Conservation (phyloP, 2,329 filamentous ascomycete species). For the Ambrosiella cleistominuta region DNA sequence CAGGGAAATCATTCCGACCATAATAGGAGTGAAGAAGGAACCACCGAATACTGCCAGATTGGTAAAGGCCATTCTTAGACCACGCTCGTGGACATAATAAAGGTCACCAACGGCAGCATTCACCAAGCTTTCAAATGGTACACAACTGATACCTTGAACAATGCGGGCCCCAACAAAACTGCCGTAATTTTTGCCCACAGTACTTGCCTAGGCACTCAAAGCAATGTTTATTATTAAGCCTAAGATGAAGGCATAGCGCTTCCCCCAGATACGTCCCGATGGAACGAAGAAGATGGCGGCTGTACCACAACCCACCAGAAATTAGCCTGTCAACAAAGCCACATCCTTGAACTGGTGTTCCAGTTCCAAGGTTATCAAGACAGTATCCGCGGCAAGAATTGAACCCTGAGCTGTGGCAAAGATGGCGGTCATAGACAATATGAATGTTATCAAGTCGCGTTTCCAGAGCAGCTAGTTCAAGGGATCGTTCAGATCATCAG, state of each 20-base stretch:
- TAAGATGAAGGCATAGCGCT: constrained; percentile 70
- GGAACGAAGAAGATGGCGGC: constrained; percentile 76
- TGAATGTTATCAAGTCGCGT: constrained; percentile 61
- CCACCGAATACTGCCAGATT: constrained; percentile 41
- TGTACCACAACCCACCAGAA: constrained; percentile 64
- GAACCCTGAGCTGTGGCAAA: constrained; percentile 73
- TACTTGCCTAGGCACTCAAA: constrained; percentile 64
- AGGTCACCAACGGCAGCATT: constrained; percentile 81
- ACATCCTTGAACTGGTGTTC: constrained; percentile 50
- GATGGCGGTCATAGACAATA: constrained; percentile 64
- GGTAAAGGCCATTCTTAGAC: constrained; percentile 69
- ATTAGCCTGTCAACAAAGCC: constrained; percentile 73
- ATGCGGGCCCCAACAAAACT: constrained; percentile 63
- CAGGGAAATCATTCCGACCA: constrained; percentile 71
- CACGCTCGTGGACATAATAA: constrained; percentile 73
- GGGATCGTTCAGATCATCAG: constrained; percentile 79
- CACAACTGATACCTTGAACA: constrained; percentile 70
- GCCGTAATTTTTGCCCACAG: constrained; percentile 46
- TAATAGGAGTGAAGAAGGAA: constrained; percentile 58
- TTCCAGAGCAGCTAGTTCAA: constrained; percentile 72
- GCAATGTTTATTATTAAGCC: constrained; percentile 57
- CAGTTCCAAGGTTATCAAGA: constrained; percentile 57
- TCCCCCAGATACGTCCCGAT: constrained; percentile 78
- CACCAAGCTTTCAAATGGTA: constrained; percentile 77
- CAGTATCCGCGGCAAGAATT: constrained; percentile 73